Evolutionary conservation across 2,329 filamentous ascomycete species (phyloP).

Genomic region (Colletotrichum euphorbiae): DNA sequence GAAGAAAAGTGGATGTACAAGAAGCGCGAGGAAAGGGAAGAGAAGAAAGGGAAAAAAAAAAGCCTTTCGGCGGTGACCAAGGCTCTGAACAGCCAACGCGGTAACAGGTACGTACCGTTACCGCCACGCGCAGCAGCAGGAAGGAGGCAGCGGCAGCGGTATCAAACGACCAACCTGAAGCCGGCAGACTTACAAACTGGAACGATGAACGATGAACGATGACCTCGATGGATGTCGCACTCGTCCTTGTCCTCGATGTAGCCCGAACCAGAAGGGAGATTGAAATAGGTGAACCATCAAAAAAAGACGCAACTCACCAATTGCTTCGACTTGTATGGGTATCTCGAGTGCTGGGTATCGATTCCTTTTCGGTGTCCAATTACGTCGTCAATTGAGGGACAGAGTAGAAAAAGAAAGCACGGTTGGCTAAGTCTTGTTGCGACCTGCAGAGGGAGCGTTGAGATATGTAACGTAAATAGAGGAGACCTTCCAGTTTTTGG

Average conservation of each 20-base stretch:
- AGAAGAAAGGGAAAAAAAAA: constrained; percentile 10
- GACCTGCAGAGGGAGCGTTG: constrained; percentile 33
- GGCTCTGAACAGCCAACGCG: constrained; percentile 28
- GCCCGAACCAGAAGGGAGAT: background rate
- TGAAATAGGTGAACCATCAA: background rate
- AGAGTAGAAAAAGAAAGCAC: constrained; percentile 30
- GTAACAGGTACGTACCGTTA: constrained; percentile 29
- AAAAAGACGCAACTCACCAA: constrained; percentile 22
- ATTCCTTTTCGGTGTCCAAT: constrained; percentile 3
- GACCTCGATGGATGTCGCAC: background rate
- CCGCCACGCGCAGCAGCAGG: background rate
- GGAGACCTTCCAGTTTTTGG: constrained; percentile 1
- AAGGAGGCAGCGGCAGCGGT: background rate
- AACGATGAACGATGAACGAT: background rate
- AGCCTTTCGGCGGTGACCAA: constrained; percentile 35
- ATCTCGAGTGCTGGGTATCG: constrained; percentile 6
- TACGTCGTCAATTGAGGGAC: constrained; percentile 29
- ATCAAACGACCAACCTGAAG: constrained; percentile 11
- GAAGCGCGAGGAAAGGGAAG: constrained; percentile 4
- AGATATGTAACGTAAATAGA: constrained; percentile 30
- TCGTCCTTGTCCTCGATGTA: background rate
- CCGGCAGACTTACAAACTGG: background rate
- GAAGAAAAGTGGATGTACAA: constrained; percentile 14
- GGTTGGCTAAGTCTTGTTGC: constrained; percentile 10
- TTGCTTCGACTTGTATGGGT: background rate